These are phyloP conservation scores for Solanum tarijense DNA, from an alignment of 257 asterid species.

Conservation along the genomic window DNA sequence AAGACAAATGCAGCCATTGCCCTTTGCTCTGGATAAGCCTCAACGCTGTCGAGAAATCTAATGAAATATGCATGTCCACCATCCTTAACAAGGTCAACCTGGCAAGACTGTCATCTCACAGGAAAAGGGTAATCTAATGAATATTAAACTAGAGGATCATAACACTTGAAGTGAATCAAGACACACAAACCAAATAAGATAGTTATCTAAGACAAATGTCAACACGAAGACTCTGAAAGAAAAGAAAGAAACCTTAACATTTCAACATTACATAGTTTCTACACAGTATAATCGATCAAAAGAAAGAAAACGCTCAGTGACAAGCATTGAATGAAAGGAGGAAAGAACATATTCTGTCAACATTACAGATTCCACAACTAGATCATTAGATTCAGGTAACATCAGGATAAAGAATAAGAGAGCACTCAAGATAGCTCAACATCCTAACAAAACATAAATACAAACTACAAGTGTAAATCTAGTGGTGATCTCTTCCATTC, in stretches of 20 bases:
- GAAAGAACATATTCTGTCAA: neutral
- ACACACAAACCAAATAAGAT: neutral
- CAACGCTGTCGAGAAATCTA: conserved; percentile 80
- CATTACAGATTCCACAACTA: neutral
- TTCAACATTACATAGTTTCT: neutral
- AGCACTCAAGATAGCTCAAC: neutral
- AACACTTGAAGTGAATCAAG: neutral
- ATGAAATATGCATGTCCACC: conserved; percentile 84
- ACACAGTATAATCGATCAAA: neutral
- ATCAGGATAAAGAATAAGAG: neutral
- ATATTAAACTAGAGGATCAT: neutral
- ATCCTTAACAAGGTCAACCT: conserved; percentile 98
- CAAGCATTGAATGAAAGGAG: neutral
- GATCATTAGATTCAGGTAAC: neutral
- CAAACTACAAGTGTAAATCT: neutral
- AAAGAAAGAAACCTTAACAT: neutral
- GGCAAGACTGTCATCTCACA: conserved; percentile 53
- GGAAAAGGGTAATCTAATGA: neutral
- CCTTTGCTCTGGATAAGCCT: conserved; percentile 96
- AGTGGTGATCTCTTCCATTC: neutral
- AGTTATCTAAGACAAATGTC: neutral
- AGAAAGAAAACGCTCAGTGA: neutral
- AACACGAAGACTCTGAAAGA: neutral
- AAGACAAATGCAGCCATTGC: conserved; percentile 99
- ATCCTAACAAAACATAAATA: neutral